A percentile compares a stretch with the other conserved stretches of the same genome.
phyloP scores from a whole-genome alignment of 2,329 filamentous ascomycete genomes.

The Teratosphaeria gauchensis region DNA sequence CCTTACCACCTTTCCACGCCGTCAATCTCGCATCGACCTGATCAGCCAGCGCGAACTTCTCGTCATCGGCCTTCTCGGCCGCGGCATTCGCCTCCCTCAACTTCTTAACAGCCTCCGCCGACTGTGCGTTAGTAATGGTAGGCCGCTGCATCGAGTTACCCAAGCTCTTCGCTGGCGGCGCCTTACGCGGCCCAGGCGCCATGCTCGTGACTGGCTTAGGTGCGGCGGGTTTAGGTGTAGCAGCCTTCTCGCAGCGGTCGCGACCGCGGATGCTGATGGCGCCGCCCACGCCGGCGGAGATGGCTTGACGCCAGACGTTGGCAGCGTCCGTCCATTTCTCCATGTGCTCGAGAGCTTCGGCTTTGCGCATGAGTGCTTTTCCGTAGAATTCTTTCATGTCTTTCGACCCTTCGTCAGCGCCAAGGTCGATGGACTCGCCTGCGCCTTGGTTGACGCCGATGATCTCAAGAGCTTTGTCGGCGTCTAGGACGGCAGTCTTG shows the following conservation, averaged over 20 bases:
- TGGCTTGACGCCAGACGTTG: constrained; percentile 68
- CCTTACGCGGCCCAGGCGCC: constrained; percentile 4
- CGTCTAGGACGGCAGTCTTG: constrained; percentile 75
- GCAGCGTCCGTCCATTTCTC: constrained; percentile 86
- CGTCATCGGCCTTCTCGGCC: constrained; percentile 77
- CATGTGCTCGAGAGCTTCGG: constrained; percentile 89
- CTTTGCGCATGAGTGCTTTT: constrained; percentile 88
- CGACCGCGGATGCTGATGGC: constrained; percentile 74
- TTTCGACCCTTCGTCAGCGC: constrained; percentile 50
- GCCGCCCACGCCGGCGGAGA: constrained; percentile 80
- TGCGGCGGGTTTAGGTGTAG: constrained; percentile 37
- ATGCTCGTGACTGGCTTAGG: constrained; percentile 26
- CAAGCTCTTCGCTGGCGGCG: constrained; percentile 12
- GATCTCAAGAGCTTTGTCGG: constrained; percentile 66
- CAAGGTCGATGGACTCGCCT: constrained; percentile 66
- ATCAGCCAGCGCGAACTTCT: constrained; percentile 83
- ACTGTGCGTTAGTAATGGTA: constrained; percentile 25
- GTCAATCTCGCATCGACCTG: constrained; percentile 70
- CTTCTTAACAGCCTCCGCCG: constrained; percentile 65
- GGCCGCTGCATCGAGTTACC: constrained; percentile 19
- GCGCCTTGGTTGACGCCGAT: constrained; percentile 74
- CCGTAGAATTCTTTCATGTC: constrained; percentile 90
- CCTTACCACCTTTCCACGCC: constrained; percentile 81
- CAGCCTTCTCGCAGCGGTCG: constrained; percentile 78
- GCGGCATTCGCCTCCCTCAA: constrained; percentile 76